Conservation (phyloP, 2,329 filamentous ascomycete species). For the Colletotrichum sp. region DNA sequence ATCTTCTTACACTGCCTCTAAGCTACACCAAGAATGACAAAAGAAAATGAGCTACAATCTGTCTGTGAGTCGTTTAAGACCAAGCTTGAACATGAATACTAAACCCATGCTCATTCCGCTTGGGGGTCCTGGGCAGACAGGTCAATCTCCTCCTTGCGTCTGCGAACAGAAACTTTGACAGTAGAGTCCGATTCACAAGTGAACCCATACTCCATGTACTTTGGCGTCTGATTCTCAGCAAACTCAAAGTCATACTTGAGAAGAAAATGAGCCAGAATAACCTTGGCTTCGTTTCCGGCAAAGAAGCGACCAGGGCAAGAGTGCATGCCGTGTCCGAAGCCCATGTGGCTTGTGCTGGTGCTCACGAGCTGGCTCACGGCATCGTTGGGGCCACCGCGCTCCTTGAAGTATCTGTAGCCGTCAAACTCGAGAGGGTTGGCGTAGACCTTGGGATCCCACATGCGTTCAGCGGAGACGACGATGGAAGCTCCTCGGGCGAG, state of each 20-base stretch:
- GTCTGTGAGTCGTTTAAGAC: fast-evolving
- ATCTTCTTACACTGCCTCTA: neutral
- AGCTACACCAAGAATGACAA: neutral
- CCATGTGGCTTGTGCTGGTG: neutral
- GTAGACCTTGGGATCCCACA: neutral
- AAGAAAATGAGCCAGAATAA: neutral
- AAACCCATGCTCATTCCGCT: neutral
- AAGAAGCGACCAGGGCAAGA: constrained; percentile 3
- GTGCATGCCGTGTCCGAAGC: neutral
- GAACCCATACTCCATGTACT: neutral
- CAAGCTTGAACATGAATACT: neutral
- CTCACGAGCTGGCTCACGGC: neutral
- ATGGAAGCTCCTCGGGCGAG: neutral
- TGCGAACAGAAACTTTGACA: neutral
- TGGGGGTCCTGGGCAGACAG: neutral
- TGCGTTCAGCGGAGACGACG: neutral
- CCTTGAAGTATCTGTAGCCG: neutral
- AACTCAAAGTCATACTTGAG: neutral
- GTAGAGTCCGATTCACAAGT: neutral
- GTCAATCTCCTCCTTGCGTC: neutral
- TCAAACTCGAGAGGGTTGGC: neutral
- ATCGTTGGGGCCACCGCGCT: neutral
- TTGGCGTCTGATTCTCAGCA: neutral
- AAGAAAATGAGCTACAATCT: neutral
- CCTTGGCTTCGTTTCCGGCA: neutral